A percentile compares a stretch with the other conserved stretches of the same genome.
Evolutionary conservation across 164 flowering plant species (phyloP).

Genomic region (Buxus sempervirens): DNA sequence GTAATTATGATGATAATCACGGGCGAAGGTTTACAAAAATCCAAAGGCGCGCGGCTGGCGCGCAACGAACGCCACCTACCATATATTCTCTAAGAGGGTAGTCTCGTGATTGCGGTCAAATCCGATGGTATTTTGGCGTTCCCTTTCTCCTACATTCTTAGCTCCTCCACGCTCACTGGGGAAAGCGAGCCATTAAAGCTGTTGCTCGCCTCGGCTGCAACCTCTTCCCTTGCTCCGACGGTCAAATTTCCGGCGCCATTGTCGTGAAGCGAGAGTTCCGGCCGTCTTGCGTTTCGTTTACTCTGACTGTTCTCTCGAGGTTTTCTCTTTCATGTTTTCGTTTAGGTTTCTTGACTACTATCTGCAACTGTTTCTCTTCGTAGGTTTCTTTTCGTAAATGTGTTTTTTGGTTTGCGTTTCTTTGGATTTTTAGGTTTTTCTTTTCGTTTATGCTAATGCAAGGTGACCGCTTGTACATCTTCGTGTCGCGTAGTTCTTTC

Average conservation of each 20-base stretch:
- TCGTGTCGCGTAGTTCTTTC: no score
- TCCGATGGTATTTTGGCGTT: background rate
- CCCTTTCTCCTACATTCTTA: background rate
- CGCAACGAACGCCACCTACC: background rate
- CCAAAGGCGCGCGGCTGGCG: background rate
- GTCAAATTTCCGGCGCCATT: conserved; percentile 6
- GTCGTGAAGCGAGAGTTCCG: background rate
- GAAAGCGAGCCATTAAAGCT: no score
- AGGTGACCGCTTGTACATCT: no score
- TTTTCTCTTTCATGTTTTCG: background rate
- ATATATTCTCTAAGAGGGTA: background rate
- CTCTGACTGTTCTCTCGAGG: background rate
- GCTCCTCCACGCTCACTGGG: no score
- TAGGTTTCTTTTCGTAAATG: background rate
- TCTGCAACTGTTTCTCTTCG: background rate
- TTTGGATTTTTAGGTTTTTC: no score
- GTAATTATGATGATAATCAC: no score
- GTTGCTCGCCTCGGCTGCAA: background rate
- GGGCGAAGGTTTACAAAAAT: background rate
- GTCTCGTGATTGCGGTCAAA: background rate
- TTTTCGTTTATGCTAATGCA: no score
- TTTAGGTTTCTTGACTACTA: background rate
- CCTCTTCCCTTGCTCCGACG: background rate
- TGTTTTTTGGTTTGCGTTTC: no score
- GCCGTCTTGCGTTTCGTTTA: background rate